These are phyloP conservation scores for Penicillium frequentans DNA, from an alignment of 2,329 filamentous ascomycete genomes.

Conservation along the genomic window DNA sequence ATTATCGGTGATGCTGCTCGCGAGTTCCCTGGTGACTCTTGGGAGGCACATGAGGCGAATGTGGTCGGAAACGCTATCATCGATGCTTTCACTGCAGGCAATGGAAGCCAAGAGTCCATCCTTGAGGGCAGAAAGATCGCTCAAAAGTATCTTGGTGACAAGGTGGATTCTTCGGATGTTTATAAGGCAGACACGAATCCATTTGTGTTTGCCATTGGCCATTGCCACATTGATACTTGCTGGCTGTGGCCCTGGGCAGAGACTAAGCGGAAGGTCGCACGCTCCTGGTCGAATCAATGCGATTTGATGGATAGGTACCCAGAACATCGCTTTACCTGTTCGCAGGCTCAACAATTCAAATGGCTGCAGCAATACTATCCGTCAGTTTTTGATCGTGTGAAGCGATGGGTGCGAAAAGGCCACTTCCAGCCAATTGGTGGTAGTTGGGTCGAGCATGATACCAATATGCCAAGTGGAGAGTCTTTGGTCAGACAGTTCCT, in stretches of 20 bases:
- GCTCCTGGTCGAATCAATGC: conserved; percentile 96
- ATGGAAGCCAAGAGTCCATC: conserved; percentile 71
- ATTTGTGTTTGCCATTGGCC: conserved; percentile 84
- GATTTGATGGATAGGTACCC: conserved; percentile 93
- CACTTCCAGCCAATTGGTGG: conserved; percentile 94
- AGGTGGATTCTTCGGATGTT: conserved; percentile 79
- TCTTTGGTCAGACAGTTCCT: conserved; percentile 91
- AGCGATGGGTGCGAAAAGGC: conserved; percentile 84
- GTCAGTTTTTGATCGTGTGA: conserved; percentile 83
- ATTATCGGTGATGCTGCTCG: conserved; percentile 88
- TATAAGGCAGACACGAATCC: conserved; percentile 74
- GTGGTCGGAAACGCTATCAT: conserved; percentile 85
- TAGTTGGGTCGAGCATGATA: conserved; percentile 99
- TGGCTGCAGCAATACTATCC: conserved; percentile 93
- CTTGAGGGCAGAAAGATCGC: conserved; percentile 79
- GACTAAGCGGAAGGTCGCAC: conserved; percentile 92
- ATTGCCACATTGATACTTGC: conserved; percentile 97
- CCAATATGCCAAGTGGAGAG: conserved; percentile 94
- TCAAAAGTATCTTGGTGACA: conserved; percentile 74
- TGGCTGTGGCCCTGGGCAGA: conserved; percentile 99
- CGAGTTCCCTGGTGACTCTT: conserved; percentile 85
- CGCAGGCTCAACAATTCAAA: conserved; percentile 96
- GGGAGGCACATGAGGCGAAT: conserved; percentile 84
- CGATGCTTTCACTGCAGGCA: conserved; percentile 79
- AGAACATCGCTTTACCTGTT: conserved; percentile 88